Percentiles rank a stretch among this genome's conserved stretches.
These are phyloP conservation scores for Xylariales sp. DNA, from an alignment of 2,329 filamentous ascomycete species.

Conservation along the genomic window DNA sequence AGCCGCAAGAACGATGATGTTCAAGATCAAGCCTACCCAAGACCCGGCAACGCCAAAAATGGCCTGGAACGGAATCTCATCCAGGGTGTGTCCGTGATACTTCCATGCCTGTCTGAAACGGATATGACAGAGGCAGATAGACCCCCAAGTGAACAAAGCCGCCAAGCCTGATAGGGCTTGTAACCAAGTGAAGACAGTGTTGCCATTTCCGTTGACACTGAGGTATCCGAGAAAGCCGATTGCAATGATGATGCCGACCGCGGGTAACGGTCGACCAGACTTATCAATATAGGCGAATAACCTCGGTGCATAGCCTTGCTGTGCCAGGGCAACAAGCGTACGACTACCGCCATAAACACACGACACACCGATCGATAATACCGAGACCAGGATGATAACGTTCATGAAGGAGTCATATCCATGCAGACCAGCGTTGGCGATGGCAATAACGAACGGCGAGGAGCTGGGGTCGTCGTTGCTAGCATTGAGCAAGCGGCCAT, in stretches of 20 bases:
- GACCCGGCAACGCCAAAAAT: conserved; percentile 59
- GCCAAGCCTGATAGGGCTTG: conserved; percentile 60
- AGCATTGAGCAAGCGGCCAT: conserved; percentile 40
- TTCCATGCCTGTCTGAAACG: conserved; percentile 64
- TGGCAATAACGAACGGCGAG: conserved; percentile 56
- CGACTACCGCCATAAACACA: conserved; percentile 56
- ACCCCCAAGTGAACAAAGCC: conserved; percentile 65
- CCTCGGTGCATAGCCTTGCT: conserved; percentile 54
- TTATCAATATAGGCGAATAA: conserved; percentile 60
- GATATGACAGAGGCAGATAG: conserved; percentile 64
- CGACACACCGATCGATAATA: conserved; percentile 55
- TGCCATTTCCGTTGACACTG: conserved; percentile 37
- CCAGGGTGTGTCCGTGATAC: conserved; percentile 54
- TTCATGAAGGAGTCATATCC: conserved; percentile 56
- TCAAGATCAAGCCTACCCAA: conserved; percentile 56
- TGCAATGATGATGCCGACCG: conserved; percentile 41
- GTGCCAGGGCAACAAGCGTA: conserved; percentile 53
- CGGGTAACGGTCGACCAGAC: conserved; percentile 49
- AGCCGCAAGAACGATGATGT: conserved; percentile 50
- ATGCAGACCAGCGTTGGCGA: conserved; percentile 45
- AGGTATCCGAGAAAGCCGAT: conserved; percentile 49
- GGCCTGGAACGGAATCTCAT: conserved; percentile 64
- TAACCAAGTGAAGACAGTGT: conserved; percentile 60
- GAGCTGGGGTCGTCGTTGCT: conserved; percentile 42
- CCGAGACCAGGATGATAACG: conserved; percentile 53